phyloP scores from a whole-genome alignment of 495 filamentous ascomycete species.

The Penicillium samsonianum region DNA sequence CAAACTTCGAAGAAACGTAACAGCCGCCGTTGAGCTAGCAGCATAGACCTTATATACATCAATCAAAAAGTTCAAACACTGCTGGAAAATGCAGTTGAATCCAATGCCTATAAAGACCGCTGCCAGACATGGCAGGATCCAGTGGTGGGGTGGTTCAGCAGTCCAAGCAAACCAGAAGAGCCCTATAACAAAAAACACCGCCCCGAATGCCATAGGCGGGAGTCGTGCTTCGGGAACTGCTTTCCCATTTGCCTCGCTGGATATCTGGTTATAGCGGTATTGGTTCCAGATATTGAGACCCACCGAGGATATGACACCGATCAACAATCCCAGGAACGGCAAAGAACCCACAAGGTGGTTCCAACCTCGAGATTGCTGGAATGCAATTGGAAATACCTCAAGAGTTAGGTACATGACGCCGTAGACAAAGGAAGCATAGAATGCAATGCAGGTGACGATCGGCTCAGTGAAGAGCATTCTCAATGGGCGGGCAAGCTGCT shows the following conservation, averaged over 20 bases:
- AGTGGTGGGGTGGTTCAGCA: slow-evolving; percentile 27
- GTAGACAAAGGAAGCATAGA: slow-evolving; percentile 43
- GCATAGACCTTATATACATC: slow-evolving; percentile 39
- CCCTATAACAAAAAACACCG: slow-evolving; percentile 47
- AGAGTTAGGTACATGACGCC: slow-evolving; percentile 37
- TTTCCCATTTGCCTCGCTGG: slow-evolving; percentile 19
- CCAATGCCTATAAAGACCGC: slow-evolving; percentile 34
- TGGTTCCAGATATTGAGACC: slow-evolving; percentile 31
- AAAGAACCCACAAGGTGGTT: slow-evolving; percentile 24
- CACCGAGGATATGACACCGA: slow-evolving; percentile 30
- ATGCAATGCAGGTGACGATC: slow-evolving; percentile 38
- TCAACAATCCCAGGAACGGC: slow-evolving; percentile 33
- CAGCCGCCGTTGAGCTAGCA: slow-evolving; percentile 37
- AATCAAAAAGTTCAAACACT: slow-evolving; percentile 44
- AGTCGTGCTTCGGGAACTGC: slow-evolving; percentile 37
- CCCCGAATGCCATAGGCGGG: slow-evolving; percentile 52
- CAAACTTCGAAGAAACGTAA: slow-evolving; percentile 40
- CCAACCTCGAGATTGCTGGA: slow-evolving; percentile 32
- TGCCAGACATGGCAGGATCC: slow-evolving; percentile 25
- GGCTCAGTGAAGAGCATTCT: slow-evolving; percentile 43
- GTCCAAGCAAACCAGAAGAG: slow-evolving; percentile 51
- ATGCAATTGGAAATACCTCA: slow-evolving; percentile 38
- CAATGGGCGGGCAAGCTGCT: slow-evolving; percentile 40
- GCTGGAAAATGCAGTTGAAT: slow-evolving; percentile 40
- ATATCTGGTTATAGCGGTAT: slow-evolving; percentile 27